Conservation (phyloP, 2,329 filamentous ascomycete genomes). For the Thielaviopsis musarum region DNA sequence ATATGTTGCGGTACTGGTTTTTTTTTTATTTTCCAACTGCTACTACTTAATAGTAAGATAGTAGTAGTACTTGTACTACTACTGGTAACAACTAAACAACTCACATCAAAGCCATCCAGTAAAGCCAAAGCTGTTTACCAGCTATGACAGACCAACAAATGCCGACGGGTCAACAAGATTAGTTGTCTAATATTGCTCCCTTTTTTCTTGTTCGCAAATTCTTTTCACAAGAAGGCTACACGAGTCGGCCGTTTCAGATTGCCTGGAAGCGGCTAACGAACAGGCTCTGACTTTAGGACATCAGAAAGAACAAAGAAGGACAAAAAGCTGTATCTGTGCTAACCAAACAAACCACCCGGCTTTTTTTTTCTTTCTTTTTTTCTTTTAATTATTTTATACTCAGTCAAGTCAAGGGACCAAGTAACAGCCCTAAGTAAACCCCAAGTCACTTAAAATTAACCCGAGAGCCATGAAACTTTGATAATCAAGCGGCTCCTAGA, state of each 20-base stretch:
- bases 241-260: background rate
- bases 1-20: too few relatives aligned
- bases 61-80: too few relatives aligned
- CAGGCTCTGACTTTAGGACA: background rate
- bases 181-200: background rate
- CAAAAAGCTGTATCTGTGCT: background rate
- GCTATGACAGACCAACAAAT: too few relatives aligned
- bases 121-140: too few relatives aligned
- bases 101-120: too few relatives aligned
- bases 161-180: background rate
- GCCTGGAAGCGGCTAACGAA: background rate
- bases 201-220: background rate
- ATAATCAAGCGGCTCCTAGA: background rate
- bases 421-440: background rate
- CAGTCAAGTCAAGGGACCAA: too few relatives aligned
- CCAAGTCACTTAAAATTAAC: background rate
- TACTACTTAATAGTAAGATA: too few relatives aligned
- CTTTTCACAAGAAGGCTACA: background rate
- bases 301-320: background rate
- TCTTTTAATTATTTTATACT: too few relatives aligned
- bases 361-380: too few relatives aligned
- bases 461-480: background rate
- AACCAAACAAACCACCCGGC: too few relatives aligned
- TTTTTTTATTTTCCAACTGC: too few relatives aligned
- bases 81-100: too few relatives aligned